phyloP scores from a whole-genome alignment of 2,329 filamentous ascomycete species.

The Pseudomassariella vexata region DNA sequence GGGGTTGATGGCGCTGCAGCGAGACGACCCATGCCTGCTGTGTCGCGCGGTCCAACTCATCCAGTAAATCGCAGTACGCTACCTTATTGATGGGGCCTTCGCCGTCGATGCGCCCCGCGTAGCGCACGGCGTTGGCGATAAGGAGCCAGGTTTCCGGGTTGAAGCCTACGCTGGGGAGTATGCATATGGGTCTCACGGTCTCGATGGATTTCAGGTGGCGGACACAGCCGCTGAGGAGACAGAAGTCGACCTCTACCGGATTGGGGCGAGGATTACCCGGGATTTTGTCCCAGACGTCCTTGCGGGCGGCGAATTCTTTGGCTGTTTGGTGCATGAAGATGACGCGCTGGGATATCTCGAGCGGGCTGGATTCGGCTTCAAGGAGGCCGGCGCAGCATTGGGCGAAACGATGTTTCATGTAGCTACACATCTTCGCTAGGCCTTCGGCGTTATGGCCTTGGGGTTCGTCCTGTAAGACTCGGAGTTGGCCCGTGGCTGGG shows the following conservation, averaged over 20 bases:
- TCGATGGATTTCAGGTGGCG: conserved; percentile 22
- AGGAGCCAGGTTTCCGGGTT: conserved; percentile 25
- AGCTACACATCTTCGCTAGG: conserved; percentile 16
- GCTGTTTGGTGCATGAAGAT: conserved; percentile 26
- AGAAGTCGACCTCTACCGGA: conserved; percentile 19
- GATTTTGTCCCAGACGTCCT: conserved; percentile 22
- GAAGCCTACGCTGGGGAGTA: conserved; percentile 23
- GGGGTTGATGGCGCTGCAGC: conserved; percentile 20
- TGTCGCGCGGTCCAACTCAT: conserved; percentile 22
- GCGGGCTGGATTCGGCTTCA: conserved; percentile 16
- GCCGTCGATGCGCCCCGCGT: conserved; percentile 20
- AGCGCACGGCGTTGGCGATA: conserved; percentile 22
- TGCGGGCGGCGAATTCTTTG: conserved; percentile 24
- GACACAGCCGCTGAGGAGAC: conserved; percentile 22
- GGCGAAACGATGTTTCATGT: conserved; percentile 18
- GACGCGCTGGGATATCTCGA: conserved; percentile 18
- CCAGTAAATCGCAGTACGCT: conserved; percentile 21
- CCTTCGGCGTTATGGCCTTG: conserved; percentile 12
- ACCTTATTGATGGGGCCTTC: too few relatives aligned
- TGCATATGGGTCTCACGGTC: conserved; percentile 17
- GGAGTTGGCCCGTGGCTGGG: conserved; percentile 14
- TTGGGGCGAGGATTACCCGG: conserved; percentile 13
- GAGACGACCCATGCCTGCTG: conserved; percentile 21
- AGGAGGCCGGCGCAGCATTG: conserved; percentile 21
- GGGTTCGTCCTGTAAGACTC: conserved; percentile 13